Conservation (phyloP, 768 basidiomycete species). For the Leccinum subtestaceum region DNA sequence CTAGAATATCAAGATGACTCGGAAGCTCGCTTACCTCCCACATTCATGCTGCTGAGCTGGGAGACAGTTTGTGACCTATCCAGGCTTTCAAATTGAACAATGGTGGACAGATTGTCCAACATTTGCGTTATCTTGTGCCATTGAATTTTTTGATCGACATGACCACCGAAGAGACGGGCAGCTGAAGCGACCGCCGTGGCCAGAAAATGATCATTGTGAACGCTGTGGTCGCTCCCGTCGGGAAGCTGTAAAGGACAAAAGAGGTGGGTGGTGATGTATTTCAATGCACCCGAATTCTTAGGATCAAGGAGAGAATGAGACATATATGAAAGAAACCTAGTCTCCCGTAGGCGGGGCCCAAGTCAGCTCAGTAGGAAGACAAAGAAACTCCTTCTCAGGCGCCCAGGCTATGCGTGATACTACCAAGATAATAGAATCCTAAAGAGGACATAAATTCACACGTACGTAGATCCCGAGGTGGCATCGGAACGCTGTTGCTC, state of each 20-base stretch:
- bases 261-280: constrained; percentile 38
- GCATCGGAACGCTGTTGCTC: constrained; percentile 1
- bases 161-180: constrained; percentile 13
- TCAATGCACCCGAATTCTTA: not conserved
- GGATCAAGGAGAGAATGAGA: not conserved
- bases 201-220: constrained; percentile 25
- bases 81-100: constrained; percentile 9
- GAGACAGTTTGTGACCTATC: constrained; percentile 5
- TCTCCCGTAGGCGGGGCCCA: too few relatives aligned
- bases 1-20: not conserved
- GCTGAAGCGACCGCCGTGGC: constrained; percentile 17
- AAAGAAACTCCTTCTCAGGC: too few relatives aligned
- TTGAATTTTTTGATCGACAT: not conserved
- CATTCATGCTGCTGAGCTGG: constrained; percentile 9
- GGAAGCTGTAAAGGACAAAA: constrained; percentile 41
- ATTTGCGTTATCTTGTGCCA: not conserved
- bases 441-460: constrained; percentile 11
- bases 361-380: too few relatives aligned
- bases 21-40: constrained; percentile 3
- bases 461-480: not conserved
- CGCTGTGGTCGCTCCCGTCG: constrained; percentile 22
- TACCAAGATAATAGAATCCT: not conserved
- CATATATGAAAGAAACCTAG: not conserved
- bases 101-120: not conserved
- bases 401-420: too few relatives aligned